Evolutionary conservation across 495 filamentous ascomycete species (phyloP), one percentile per base, ranked within the genome.

Genomic region (Aspergillus hancockii): DNA sequence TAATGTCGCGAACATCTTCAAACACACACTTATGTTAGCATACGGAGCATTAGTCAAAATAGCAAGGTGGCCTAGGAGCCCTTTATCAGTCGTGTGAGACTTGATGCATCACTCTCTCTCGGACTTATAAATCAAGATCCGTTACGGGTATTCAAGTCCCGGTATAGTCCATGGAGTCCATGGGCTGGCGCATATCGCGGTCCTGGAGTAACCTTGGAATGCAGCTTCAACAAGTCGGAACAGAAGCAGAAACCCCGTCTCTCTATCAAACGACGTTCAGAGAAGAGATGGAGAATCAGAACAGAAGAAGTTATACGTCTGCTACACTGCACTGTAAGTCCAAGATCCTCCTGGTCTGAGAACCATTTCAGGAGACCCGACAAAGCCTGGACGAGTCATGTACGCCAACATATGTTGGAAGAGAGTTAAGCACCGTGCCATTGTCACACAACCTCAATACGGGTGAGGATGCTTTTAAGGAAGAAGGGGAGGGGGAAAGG

Each of bases 1-100:
- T 97, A 79, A 98, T 98, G 84, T 98, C 93, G 77, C 92, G 92
- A 83, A 98, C 94, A 88, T 98, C 94, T 98, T 97, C 47, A 87
- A 54, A 75, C 64, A 67, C 64, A 67, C 58, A 63, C 67, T 75
- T 74, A 83, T 79, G 91, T 97, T 96, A 98, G 93, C 91, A 75
- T 74, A 78, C 70, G 72, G 73, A 70, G 64, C 68, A 72, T 74
- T 75, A 75, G 72, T 74, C 55, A 34, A 67, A 68, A 76, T 69
- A 77, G 67, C 74, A 79, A 77, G 72, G 75, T 79, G 77, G 74
- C 75, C 70, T 67, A 70, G 70, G 74, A 79, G 79, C 81, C 80
- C 70, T 75, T 75, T 83, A 70, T 79, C 74, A 77, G 81, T 79
- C 81, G 78, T 85, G 82, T 77, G 84, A 80, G 78, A 80, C 80